phyloP scores from a whole-genome alignment of 441 rosid genomes.

The Manihot esculenta region DNA sequence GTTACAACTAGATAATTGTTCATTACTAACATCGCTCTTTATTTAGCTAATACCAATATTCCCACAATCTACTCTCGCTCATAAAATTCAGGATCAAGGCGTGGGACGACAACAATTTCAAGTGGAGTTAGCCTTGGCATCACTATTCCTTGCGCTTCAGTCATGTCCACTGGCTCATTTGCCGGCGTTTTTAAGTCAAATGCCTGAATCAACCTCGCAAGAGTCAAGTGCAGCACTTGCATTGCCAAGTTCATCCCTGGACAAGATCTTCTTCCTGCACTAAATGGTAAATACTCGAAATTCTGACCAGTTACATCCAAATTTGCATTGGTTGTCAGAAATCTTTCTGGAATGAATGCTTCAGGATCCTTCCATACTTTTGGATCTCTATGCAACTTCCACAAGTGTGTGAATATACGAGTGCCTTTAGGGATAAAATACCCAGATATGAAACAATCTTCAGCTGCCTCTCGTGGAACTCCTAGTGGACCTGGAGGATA shows the following conservation, averaged over 20 bases:
- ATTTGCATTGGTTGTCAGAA: slow-evolving; percentile 20
- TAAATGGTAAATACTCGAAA: slow-evolving; percentile 41
- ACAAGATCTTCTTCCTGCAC: slow-evolving; percentile 40
- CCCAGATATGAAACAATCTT: slow-evolving; percentile 45
- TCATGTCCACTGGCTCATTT: slow-evolving; percentile 29
- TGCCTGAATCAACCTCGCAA: slow-evolving; percentile 39
- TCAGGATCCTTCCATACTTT: slow-evolving; percentile 37
- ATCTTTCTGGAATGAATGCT: slow-evolving; percentile 35
- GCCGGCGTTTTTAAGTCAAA: slow-evolving; percentile 21
- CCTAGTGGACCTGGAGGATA: slow-evolving; percentile 51
- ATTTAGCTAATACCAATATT: too few species aligned
- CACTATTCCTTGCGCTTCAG: not conserved
- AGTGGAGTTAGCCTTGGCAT: slow-evolving; percentile 13
- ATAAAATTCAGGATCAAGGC: slow-evolving; percentile 9
- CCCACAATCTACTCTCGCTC: not conserved
- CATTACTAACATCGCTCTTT: too few species aligned
- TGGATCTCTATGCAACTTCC: slow-evolving; percentile 51
- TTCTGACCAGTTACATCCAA: slow-evolving; percentile 28
- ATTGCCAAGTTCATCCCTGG: slow-evolving; percentile 37
- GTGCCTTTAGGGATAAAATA: slow-evolving; percentile 43
- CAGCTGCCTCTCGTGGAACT: slow-evolving; percentile 43
- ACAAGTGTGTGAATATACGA: slow-evolving; percentile 43
- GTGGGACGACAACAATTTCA: slow-evolving; percentile 7
- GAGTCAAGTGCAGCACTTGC: slow-evolving; percentile 27
- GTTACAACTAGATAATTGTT: too few species aligned